Evolutionary conservation across 2,329 filamentous ascomycete genomes (phyloP), one percentile per base, ranked within the genome.

Genomic region (Elsinoe perseae): DNA sequence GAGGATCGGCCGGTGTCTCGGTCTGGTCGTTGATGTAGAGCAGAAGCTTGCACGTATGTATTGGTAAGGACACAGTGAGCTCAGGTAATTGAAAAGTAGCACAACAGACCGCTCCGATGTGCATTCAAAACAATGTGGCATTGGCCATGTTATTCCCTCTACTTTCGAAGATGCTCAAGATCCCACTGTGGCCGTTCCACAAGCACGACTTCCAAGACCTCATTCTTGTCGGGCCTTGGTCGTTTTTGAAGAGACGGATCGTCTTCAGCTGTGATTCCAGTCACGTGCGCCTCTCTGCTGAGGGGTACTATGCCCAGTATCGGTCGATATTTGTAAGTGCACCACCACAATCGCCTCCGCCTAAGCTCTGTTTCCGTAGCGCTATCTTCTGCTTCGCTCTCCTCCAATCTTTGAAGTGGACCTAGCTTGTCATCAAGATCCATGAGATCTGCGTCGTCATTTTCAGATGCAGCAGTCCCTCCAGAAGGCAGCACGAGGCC

Each of bases 281-380:
- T 60, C 42, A 62, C 56, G 56, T 62, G 60, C 79, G 70, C 42
- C 79, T 34, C 84, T 38, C 66, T 64, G 20, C 73, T 75, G 28
- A 86, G 70, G 16, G 80, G 77, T 18, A 83, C 77, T 43, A 86
- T 78, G 4, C 91, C 93, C 59, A 98, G 76, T 63, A 98, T 90
- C n/a, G 91, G 88, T 58, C 91, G 81, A 72, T 97, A 98, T 71
- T 95, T 95, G 77, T 87, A 90, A 4, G 91, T 95, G 68, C 85
- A 82, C 89, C 90, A 97, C 73, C 76, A 80, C 5, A 63, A 64
- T 53, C 68, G 64, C 44, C 68, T 63, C 14, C 46, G 42, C 18
- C 57, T 60, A 56, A 62, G 53, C 58, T 36, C 20, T 8, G 63
- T 58, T 64, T 63, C 57, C 56, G 64, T 50, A 7, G 68, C 65